phyloP scores from a whole-genome alignment of 768 basidiomycete species.

The Mycena haematopus region DNA sequence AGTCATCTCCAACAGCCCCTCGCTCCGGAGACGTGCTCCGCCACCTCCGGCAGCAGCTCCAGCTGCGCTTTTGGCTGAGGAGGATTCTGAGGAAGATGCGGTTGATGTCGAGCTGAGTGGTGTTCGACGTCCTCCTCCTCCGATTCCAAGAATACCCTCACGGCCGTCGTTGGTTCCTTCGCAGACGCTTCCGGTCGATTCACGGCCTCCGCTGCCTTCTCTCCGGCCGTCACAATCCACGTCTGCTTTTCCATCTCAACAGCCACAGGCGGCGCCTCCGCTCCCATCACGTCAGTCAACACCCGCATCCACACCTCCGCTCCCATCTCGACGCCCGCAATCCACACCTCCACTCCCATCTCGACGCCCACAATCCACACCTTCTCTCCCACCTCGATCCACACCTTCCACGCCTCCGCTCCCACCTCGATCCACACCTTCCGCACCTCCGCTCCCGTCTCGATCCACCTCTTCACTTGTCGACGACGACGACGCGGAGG shows the following conservation, averaged over 20 bases:
- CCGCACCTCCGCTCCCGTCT: no score
- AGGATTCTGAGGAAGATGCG: constrained; percentile 12
- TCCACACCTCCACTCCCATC: constrained; percentile 14
- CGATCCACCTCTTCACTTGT: constrained; percentile 15
- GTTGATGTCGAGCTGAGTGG: constrained; percentile 3
- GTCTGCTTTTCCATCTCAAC: constrained; percentile 17
- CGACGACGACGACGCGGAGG: no score
- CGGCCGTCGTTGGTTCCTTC: constrained; percentile 11
- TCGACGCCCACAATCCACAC: constrained; percentile 17
- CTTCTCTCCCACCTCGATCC: constrained; percentile 21
- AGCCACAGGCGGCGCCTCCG: constrained; percentile 15
- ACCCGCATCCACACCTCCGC: no score
- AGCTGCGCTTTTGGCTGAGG: constrained; percentile 11
- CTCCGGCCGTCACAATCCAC: constrained; percentile 14
- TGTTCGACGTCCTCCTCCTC: constrained; percentile 19
- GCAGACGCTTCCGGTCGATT: constrained; percentile 4
- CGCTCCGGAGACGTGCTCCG: constrained; percentile 17
- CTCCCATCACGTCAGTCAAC: constrained; percentile 20
- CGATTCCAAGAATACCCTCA: constrained; percentile 17
- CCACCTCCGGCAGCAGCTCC: no score
- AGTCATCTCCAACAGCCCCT: constrained; percentile 14
- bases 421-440: constrained; percentile 6
- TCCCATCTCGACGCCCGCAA: neutral
- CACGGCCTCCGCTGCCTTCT: constrained; percentile 18
- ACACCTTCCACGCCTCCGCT: constrained; percentile 17